These are phyloP conservation scores for Metarhizium brunneum DNA, from an alignment of 2,329 filamentous ascomycete genomes.

Conservation along the genomic window DNA sequence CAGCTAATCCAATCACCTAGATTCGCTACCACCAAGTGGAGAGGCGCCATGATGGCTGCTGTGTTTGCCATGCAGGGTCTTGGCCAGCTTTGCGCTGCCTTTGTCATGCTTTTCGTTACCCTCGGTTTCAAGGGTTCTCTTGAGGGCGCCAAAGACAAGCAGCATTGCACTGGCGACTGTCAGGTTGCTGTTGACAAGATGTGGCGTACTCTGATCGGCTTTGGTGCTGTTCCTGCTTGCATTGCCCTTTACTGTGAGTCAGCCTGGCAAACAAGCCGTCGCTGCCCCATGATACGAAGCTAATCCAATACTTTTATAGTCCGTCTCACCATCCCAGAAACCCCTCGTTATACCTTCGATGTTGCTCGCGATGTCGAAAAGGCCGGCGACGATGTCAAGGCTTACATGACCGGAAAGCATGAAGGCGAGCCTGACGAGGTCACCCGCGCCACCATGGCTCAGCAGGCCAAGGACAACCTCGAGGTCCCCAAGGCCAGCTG, in stretches of 20 bases:
- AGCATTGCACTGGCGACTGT: conserved; percentile 39
- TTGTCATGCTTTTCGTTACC: conserved; percentile 68
- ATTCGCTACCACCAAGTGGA: conserved; percentile 72
- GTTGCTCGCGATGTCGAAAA: conserved; percentile 66
- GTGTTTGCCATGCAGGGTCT: conserved; percentile 86
- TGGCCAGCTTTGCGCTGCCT: conserved; percentile 66
- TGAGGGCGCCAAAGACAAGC: conserved; percentile 36
- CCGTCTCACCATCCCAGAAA: conserved; percentile 77
- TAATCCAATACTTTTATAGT: conserved; percentile 15
- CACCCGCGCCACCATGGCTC: conserved; percentile 47
- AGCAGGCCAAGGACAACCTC: conserved; percentile 43
- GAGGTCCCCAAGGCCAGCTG: conserved; percentile 62
- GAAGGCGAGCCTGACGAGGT: conserved; percentile 60
- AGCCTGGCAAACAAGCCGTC: not conserved
- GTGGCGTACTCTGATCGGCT: conserved; percentile 75
- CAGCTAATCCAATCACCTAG: conserved; percentile 9
- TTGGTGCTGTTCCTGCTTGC: conserved; percentile 70
- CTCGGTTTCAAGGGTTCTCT: conserved; percentile 61
- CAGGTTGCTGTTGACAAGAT: conserved; percentile 63
- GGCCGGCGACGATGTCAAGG: conserved; percentile 61
- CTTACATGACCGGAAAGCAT: conserved; percentile 59
- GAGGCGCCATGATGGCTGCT: conserved; percentile 78
- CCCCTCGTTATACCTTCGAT: conserved; percentile 81
- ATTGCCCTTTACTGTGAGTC: conserved; percentile 64
- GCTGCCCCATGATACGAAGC: not conserved